These are phyloP conservation scores for Sclerotiophoma versabilis DNA, from an alignment of 2,329 filamentous ascomycete genomes.

Conservation along the genomic window DNA sequence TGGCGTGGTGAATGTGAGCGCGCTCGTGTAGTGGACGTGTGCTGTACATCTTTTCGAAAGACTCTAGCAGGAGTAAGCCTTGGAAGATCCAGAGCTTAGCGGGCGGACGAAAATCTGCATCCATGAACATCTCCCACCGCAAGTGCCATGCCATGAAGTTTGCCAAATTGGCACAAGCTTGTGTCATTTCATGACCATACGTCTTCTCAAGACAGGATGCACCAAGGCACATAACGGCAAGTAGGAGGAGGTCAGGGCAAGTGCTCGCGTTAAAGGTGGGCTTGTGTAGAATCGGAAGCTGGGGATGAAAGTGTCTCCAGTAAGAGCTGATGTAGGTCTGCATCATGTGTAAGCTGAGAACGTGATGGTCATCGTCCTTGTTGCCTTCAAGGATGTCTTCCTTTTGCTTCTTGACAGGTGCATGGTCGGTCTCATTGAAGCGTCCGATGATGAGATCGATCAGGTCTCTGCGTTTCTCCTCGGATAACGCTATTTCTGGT, in stretches of 20 bases:
- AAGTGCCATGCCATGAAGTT: slow-evolving; percentile 92
- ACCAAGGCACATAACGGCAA: slow-evolving; percentile 91
- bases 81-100: slow-evolving; percentile 98
- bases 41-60: slow-evolving; percentile 98
- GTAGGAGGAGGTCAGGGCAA: slow-evolving; percentile 81
- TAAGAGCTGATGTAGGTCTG: slow-evolving; percentile 88
- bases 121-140: slow-evolving; percentile 96
- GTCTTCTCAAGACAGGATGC: slow-evolving; percentile 87
- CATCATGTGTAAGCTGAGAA: slow-evolving; percentile 91
- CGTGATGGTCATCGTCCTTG: slow-evolving; percentile 66
- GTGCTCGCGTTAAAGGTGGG: slow-evolving; percentile 90
- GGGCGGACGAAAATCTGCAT: slow-evolving; percentile 85
- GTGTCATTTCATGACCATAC: slow-evolving; percentile 75
- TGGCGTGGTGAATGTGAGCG: slow-evolving; percentile 95
- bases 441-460: slow-evolving; percentile 80
- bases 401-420: slow-evolving; percentile 76
- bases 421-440: slow-evolving; percentile 81
- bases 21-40: slow-evolving; percentile 90
- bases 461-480: slow-evolving; percentile 84
- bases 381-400: slow-evolving; percentile 81
- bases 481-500: slow-evolving; percentile 81
- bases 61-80: slow-evolving; percentile 82
- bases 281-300: slow-evolving; percentile 92
- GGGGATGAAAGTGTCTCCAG: slow-evolving; percentile 93
- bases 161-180: slow-evolving; percentile 80